These are phyloP conservation scores for Amphichorda felina DNA, from an alignment of 2,329 filamentous ascomycete species.

Conservation along the genomic window DNA sequence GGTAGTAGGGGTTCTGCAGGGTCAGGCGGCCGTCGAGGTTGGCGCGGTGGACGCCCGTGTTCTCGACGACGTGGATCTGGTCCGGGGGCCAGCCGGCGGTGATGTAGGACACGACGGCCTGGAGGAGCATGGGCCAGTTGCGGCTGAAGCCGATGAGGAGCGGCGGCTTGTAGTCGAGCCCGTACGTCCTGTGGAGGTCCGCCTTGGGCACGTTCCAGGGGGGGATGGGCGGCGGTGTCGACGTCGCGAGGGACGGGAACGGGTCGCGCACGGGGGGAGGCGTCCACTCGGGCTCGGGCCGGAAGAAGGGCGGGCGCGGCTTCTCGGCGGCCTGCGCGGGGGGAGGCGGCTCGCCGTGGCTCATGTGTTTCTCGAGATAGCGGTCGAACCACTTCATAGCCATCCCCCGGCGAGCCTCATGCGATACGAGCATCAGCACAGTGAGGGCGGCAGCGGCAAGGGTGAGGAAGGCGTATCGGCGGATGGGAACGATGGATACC, in stretches of 20 bases:
- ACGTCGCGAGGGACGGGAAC: conserved; percentile 25
- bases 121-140: conserved; percentile 41
- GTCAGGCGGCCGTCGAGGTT: conserved; percentile 35
- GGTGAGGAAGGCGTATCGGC: too few relatives aligned
- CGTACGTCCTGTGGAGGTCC: conserved; percentile 24
- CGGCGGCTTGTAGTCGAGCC: conserved; percentile 28
- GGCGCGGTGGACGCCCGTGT: conserved; percentile 42
- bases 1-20: conserved; percentile 43
- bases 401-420: too few relatives aligned
- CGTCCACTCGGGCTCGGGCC: conserved; percentile 15
- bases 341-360: too few relatives aligned
- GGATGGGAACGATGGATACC: too few relatives aligned
- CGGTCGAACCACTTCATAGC: too few relatives aligned
- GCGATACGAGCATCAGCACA: too few relatives aligned
- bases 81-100: conserved; percentile 44
- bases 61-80: conserved; percentile 47
- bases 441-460: too few relatives aligned
- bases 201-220: conserved; percentile 27
- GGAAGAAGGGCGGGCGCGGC: too few relatives aligned
- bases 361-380: too few relatives aligned
- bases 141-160: conserved; percentile 49
- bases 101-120: conserved; percentile 44
- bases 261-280: conserved; percentile 27
- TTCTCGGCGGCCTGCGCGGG: too few relatives aligned
- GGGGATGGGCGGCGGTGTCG: conserved; percentile 26